Base-by-base conservation (phyloP, 768 basidiomycete species). In the Pulveroboletus sp. region DNA sequence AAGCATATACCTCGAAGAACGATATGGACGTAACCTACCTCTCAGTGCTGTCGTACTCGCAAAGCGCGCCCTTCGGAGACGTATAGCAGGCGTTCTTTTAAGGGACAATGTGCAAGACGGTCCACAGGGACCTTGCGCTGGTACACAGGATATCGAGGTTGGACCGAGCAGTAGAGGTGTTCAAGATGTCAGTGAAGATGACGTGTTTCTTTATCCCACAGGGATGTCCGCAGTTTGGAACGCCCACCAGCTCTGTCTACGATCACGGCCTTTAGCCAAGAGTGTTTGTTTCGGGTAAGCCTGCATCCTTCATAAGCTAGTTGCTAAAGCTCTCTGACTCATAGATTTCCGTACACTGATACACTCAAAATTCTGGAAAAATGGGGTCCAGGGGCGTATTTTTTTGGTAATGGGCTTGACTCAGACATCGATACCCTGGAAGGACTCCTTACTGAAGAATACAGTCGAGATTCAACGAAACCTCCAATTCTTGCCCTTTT, bases 161-260 rank as follows among this genome's bases (percentile, higher is more conserved):
- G 84, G 83, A 3, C 83, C 81, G 3, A 87, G 85, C 55, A 78
- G 75, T 28, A 74, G 89, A 51, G 86, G 86, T 17, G 83, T 87
- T 6, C 69, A 73, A 50, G 77, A 78, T 17, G 78, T 95, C 15
- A 77, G 80, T 2, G 92, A 95, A 64, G 77, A 86, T 35, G 95
- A 97, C 54, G 95, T 98, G 0, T 97, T 80, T 66, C 73, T 99
- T 24, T 93, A 78, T 60, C 79, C 91, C 0, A 80, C 83, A 0
- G 95, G 95, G 1, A 98, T 99, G 95, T 71, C 85, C 31, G 93
- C 95, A 2, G 95, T 99, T 45, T 99, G 90, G 89, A 86, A 77
- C 61, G 84, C 93, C 0, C 93, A 96, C 62, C 79, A 87, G 56
- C 71, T 93, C 8, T 78, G 79, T 6, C 70, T 83, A 49, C 69